These are phyloP conservation scores for Lepraria neglecta DNA, from an alignment of 495 filamentous ascomycete species.

Conservation along the genomic window DNA sequence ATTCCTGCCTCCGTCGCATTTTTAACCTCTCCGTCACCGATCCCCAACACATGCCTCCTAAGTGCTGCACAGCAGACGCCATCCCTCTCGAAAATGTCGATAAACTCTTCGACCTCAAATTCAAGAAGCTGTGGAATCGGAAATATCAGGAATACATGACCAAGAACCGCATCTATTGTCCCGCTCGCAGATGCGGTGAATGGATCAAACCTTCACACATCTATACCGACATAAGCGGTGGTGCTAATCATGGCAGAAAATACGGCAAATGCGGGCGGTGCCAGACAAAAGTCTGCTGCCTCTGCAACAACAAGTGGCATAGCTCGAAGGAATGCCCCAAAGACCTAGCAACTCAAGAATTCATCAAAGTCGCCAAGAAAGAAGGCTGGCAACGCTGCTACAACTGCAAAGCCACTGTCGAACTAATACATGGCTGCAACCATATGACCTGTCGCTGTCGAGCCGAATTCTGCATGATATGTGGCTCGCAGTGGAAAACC, in stretches of 20 bases:
- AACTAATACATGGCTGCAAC: constrained; percentile 74
- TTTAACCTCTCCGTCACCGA: constrained; percentile 69
- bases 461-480: constrained; percentile 79
- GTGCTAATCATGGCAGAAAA: constrained; percentile 35
- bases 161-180: constrained; percentile 69
- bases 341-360: constrained; percentile 58
- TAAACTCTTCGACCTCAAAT: constrained; percentile 59
- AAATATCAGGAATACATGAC: constrained; percentile 70
- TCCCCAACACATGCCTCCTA: constrained; percentile 72
- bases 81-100: constrained; percentile 74
- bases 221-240: constrained; percentile 41
- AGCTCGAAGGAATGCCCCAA: constrained; percentile 58
- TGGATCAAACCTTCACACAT: constrained; percentile 69
- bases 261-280: constrained; percentile 60
- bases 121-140: constrained; percentile 70
- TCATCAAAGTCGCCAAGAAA: constrained; percentile 61
- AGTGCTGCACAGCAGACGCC: constrained; percentile 63
- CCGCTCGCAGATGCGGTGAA: constrained; percentile 59
- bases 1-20: constrained; percentile 61
- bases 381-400: constrained; percentile 73
- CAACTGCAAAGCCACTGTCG: constrained; percentile 67
- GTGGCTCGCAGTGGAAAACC: constrained; percentile 70
- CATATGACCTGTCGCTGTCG: constrained; percentile 81
- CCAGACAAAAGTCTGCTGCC: constrained; percentile 64
- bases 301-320: constrained; percentile 71